Evolutionary conservation across 2,329 filamentous ascomycete genomes (phyloP).

Genomic region (Stemphylium lycopersici): DNA sequence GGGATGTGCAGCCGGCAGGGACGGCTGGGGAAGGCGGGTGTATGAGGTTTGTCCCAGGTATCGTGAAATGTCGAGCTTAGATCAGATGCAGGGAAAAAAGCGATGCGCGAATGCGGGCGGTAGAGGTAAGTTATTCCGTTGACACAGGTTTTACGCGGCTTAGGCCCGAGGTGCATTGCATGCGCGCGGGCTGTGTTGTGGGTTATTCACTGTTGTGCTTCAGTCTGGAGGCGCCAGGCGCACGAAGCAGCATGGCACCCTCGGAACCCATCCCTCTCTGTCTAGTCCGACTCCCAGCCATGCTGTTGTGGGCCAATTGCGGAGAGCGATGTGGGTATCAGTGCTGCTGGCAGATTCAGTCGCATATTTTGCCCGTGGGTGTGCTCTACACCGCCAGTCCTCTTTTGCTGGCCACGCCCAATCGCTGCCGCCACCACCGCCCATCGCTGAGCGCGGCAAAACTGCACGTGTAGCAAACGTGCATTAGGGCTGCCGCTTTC

Average conservation of each 20-base stretch:
- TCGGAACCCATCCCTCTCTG: constrained; percentile 25
- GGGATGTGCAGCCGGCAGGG: constrained; percentile 13
- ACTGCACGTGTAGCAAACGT: constrained; percentile 27
- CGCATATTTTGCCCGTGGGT: constrained; percentile 5
- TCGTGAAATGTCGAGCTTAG: constrained; percentile 23
- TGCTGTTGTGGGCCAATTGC: constrained; percentile 21
- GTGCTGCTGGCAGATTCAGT: constrained; percentile 16
- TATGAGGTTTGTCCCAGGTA: constrained; percentile 6
- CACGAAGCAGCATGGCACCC: constrained; percentile 12
- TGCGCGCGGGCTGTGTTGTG: constrained; percentile 17
- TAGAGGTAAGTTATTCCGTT: constrained; percentile 24
- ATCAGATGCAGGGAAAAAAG: constrained; percentile 27
- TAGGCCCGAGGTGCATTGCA: constrained; percentile 30
- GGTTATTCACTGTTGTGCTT: constrained; percentile 16
- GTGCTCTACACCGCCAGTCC: constrained; percentile 38
- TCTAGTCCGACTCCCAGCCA: constrained; percentile 26
- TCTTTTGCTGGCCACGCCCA: constrained; percentile 16
- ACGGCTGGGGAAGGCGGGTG: constrained; percentile 10
- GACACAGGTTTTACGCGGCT: constrained; percentile 23
- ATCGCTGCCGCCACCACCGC: constrained; percentile 10
- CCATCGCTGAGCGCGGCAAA: constrained; percentile 30
- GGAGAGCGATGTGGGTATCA: constrained; percentile 11
- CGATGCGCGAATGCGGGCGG: constrained; percentile 23
- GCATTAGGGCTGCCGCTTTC: constrained; percentile 24
- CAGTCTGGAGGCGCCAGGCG: constrained; percentile 11